Evolutionary conservation across 352 stramenopile species (phyloP).

Genomic region (Globisporangium uncinulatum): DNA sequence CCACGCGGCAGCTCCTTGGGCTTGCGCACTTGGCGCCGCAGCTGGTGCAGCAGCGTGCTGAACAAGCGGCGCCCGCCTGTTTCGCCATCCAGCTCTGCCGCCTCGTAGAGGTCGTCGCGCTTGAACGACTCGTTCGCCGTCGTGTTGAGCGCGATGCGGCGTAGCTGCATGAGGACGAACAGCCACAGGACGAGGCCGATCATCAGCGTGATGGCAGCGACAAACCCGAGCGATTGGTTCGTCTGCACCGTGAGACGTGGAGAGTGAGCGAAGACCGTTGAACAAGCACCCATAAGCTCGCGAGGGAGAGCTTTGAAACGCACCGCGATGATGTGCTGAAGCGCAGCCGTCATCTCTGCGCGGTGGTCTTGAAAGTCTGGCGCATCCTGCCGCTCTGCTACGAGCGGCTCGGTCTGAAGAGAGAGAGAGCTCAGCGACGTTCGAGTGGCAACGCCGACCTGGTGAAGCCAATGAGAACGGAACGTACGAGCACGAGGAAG

Average conservation of each 20-base stretch:
- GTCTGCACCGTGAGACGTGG: constrained; percentile 21
- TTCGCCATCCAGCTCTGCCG: constrained; percentile 43
- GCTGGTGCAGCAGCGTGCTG: constrained; percentile 36
- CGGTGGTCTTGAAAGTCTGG: constrained; percentile 1
- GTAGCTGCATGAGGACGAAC: constrained; percentile 72
- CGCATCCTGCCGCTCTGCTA: constrained; percentile 7
- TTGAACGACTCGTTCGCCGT: constrained; percentile 84
- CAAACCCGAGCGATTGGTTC: constrained; percentile 61
- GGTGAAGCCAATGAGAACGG: background rate
- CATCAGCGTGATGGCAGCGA: constrained; percentile 57
- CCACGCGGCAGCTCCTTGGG: constrained; percentile 13
- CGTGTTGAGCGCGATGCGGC: constrained; percentile 63
- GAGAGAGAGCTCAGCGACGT: background rate
- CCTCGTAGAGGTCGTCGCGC: constrained; percentile 61
- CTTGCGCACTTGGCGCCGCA: constrained; percentile 27
- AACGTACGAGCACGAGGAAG: constrained; percentile 40
- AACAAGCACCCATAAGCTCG: too few relatives aligned
- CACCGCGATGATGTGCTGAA: constrained; percentile 56
- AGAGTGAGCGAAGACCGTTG: background rate
- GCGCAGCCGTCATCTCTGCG: constrained; percentile 24
- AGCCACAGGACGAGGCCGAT: constrained; percentile 55
- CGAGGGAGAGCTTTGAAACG: constrained; percentile 3
- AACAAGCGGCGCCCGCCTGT: constrained; percentile 35
- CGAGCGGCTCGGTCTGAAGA: constrained; percentile 30
- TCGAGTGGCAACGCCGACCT: background rate